These are phyloP conservation scores for Butyriboletus regius DNA, from an alignment of 1,284 basidiomycete species.

Conservation along the genomic window DNA sequence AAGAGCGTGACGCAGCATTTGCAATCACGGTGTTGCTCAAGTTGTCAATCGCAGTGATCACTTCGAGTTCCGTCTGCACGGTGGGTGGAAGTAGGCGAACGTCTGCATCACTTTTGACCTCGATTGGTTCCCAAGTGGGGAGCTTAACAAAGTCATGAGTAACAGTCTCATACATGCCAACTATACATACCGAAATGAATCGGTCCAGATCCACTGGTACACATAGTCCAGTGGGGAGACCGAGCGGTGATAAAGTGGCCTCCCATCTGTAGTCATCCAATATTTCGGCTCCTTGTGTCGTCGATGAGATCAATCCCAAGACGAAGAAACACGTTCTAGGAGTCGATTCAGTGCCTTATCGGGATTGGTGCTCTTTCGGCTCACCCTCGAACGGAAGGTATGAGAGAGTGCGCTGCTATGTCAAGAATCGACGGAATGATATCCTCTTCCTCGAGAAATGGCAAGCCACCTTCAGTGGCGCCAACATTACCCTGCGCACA, in stretches of 20 bases:
- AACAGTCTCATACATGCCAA: neutral
- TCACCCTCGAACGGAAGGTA: constrained; percentile 89
- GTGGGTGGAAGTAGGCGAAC: constrained; percentile 58
- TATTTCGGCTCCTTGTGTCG: constrained; percentile 69
- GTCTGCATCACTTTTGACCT: constrained; percentile 40
- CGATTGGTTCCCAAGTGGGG: constrained; percentile 62
- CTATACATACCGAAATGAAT: constrained; percentile 67
- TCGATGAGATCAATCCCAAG: constrained; percentile 74
- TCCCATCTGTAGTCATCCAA: constrained; percentile 91
- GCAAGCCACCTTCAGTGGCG: constrained; percentile 81
- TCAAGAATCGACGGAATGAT: constrained; percentile 84
- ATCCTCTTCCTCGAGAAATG: constrained; percentile 90
- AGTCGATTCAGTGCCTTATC: constrained; percentile 7
- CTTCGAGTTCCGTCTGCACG: constrained; percentile 72
- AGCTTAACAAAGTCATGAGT: constrained; percentile 44
- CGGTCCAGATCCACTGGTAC: constrained; percentile 76
- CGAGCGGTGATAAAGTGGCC: constrained; percentile 80
- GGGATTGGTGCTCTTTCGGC: constrained; percentile 22
- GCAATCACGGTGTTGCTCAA: constrained; percentile 93
- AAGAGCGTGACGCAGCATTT: constrained; percentile 79
- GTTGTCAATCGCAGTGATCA: constrained; percentile 85
- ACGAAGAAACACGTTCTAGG: constrained; percentile 91
- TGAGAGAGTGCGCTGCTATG: constrained; percentile 81
- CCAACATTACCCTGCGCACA: constrained; percentile 80
- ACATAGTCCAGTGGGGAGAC: constrained; percentile 81